These are phyloP conservation scores for Cladosporium oxysporum DNA, from an alignment of 2,329 filamentous ascomycete genomes.

Conservation along the genomic window DNA sequence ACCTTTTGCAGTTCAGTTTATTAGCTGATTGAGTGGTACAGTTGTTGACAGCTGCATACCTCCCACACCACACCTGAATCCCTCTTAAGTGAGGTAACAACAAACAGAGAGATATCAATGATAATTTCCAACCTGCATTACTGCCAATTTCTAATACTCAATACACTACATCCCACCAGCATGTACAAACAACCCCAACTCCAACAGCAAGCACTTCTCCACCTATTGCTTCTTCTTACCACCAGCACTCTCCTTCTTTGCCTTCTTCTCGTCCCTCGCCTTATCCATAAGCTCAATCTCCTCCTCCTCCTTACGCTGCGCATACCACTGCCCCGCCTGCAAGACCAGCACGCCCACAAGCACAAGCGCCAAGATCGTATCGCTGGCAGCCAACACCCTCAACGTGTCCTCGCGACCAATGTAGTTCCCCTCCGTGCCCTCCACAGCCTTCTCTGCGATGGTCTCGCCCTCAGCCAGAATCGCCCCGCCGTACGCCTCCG, in stretches of 20 bases:
- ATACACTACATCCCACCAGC: neutral
- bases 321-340: constrained; percentile 98
- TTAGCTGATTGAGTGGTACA: neutral
- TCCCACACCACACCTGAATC: neutral
- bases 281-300: constrained; percentile 69
- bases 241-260: constrained; percentile 34
- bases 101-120: neutral
- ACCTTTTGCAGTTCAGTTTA: too few relatives aligned
- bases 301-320: constrained; percentile 86
- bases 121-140: constrained; percentile 12
- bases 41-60: neutral
- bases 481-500: constrained; percentile 63
- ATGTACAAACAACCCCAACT: neutral
- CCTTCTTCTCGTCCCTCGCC: constrained; percentile 52
- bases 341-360: constrained; percentile 87
- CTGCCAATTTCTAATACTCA: neutral
- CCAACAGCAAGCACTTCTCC: neutral
- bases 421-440: constrained; percentile 59
- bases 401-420: constrained; percentile 86
- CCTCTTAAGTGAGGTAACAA: neutral
- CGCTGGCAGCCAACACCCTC: constrained; percentile 87
- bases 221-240: constrained; percentile 36
- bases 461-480: constrained; percentile 39
- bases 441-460: constrained; percentile 36
- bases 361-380: constrained; percentile 92